Base-by-base conservation (phyloP, 257 asterid genomes). In the Agastache rugosa region DNA sequence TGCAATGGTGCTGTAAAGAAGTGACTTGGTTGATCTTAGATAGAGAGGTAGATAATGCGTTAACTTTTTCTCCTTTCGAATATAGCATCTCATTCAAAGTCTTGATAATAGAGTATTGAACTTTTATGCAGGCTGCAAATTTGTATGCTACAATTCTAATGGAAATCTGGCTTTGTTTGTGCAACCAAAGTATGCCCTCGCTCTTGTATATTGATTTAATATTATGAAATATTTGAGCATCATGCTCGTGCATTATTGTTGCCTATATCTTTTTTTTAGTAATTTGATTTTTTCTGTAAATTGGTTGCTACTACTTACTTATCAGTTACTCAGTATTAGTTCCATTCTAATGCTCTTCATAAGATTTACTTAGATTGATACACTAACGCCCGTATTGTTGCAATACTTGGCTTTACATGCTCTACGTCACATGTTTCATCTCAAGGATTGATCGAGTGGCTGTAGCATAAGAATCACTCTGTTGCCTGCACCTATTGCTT, bases 41-140 rank as follows among this genome's bases (percentile, higher is more conserved):
- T 5, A 39, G 22, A 69, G 48, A 11, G 69, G 67, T 68, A 31
- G 71, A 59, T 34, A 22, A 64, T 59, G 77, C 53, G 47, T 66
- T 34, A 15, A 16, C 66, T 14, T 27, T 29, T 60, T 29, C 42
- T 31, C 6, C 0, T 60, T 60, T 15, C 14, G 16, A 6, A 15
- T 15, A 27, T 16, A 29, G 44, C 45, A 60, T 31, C 23, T 31
- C 44, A 29, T 60, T 31, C 8, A 31, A 15, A 60, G 23, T 60
- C n/a, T 56, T 11, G n/a, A 23, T 23, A 23, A 56, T 55, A 1
- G 64, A 59, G 34, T 5, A 58, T 27, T 58, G 63, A 27, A 25
- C 39, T 27, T 58, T 58, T 12, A 56, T 22, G 63, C 63, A 56
- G 63, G 63, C 63, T 56, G 19, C 63, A 56, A 23, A 25, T 56